Conservation (phyloP, 2,329 filamentous ascomycete genomes). For the Paecilomyces dactylethromorphus region DNA sequence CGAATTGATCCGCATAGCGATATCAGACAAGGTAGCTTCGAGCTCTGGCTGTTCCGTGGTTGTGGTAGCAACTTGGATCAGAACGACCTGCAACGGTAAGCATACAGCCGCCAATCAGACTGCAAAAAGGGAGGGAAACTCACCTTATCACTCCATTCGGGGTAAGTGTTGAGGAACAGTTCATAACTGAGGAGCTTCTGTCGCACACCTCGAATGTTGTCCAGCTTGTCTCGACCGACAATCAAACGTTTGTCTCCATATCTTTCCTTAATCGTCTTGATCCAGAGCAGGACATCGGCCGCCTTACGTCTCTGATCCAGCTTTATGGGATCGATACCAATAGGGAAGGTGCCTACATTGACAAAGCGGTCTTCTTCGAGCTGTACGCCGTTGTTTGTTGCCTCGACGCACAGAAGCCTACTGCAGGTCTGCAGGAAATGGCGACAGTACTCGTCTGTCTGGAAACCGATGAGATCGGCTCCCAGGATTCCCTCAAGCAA, state of each 20-base stretch:
- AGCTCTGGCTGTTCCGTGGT: conserved; percentile 83
- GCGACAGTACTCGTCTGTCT: conserved; percentile 85
- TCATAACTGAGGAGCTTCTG: conserved; percentile 92
- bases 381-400: conserved; percentile 79
- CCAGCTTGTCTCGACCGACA: conserved; percentile 88
- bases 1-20: conserved; percentile 90
- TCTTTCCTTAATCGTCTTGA: conserved; percentile 70
- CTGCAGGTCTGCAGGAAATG: conserved; percentile 97
- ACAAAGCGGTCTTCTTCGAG: conserved; percentile 92
- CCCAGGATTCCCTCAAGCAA: conserved; percentile 88
- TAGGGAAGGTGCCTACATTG: conserved; percentile 76
- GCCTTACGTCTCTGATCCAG: conserved; percentile 66
- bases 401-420: conserved; percentile 82
- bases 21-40: conserved; percentile 82
- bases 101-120: not conserved
- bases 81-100: conserved; percentile 55
- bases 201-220: conserved; percentile 83
- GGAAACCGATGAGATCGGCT: conserved; percentile 87
- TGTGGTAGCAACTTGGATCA: conserved; percentile 91
- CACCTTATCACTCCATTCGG: conserved; percentile 72
- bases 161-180: conserved; percentile 88
- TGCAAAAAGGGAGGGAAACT: conserved; percentile 2
- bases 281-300: conserved; percentile 68
- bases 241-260: conserved; percentile 88
- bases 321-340: conserved; percentile 81